Percentiles rank a stretch among this genome's conserved stretches.
Evolutionary conservation across 176 grass and related monocot genomes (phyloP).

Genomic region (Thalia dealbata): DNA sequence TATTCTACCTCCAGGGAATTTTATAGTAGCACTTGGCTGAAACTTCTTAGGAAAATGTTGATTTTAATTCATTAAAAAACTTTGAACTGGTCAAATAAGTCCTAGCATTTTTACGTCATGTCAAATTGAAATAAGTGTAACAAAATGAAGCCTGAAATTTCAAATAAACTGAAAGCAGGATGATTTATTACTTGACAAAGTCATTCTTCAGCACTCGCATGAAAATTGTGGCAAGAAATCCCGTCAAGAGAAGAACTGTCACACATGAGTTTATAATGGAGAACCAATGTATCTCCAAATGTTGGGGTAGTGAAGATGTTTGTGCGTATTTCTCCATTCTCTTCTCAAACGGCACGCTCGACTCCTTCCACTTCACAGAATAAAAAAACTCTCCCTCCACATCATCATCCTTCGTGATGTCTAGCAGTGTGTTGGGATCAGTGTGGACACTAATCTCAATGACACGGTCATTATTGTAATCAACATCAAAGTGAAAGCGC

Average conservation of each 20-base stretch:
- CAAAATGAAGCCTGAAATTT: background rate
- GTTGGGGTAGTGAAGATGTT: background rate
- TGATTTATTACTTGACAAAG: background rate
- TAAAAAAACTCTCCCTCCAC: background rate
- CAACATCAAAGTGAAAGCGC: background rate
- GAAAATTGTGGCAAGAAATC: slow-evolving; percentile 2
- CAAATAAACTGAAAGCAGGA: background rate
- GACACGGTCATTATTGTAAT: background rate
- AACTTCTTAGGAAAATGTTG: too few relatives aligned
- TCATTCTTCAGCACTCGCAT: background rate
- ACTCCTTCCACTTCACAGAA: background rate
- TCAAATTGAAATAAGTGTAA: background rate
- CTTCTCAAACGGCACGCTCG: background rate
- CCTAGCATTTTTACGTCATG: background rate
- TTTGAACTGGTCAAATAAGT: too few relatives aligned
- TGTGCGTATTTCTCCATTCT: background rate
- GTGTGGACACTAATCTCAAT: background rate
- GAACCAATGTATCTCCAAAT: slow-evolving; percentile 1
- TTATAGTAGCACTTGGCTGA: too few relatives aligned
- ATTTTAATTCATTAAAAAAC: too few relatives aligned
- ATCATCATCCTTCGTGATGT: background rate
- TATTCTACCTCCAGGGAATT: too few relatives aligned
- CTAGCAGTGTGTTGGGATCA: background rate
- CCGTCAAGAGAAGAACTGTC: background rate
- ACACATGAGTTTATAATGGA: slow-evolving; percentile 3